Conservation (phyloP, 495 filamentous ascomycete species). For the Diplogelasinospora grovesii region DNA sequence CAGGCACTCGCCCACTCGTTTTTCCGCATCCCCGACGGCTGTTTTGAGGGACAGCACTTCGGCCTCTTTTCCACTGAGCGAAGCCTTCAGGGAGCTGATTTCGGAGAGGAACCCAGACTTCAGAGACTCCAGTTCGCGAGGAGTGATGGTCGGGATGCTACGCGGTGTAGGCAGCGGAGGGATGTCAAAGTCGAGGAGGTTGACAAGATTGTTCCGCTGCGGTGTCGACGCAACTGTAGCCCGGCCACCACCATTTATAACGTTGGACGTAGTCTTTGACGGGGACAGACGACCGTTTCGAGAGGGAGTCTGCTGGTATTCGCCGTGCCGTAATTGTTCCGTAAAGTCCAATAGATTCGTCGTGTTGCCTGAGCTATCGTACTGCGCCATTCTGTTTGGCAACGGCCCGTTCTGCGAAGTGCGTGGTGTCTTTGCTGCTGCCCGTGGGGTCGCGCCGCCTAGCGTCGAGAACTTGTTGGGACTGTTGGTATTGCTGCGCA, state of each 20-base stretch:
- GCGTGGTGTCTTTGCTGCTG: conserved; percentile 54
- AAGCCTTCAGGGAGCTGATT: conserved; percentile 82
- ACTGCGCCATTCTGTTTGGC: conserved; percentile 23
- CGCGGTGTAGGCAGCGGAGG: conserved; percentile 84
- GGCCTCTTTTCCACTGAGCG: conserved; percentile 82
- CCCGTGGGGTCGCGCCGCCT: conserved; percentile 21
- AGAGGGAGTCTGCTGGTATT: conserved; percentile 27
- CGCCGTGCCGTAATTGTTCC: conserved; percentile 56
- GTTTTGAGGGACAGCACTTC: conserved; percentile 78
- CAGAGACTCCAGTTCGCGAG: conserved; percentile 83
- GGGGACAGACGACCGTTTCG: conserved; percentile 20
- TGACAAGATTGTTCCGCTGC: conserved; percentile 34
- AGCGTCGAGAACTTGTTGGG: conserved; percentile 37
- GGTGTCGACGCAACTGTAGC: conserved; percentile 26
- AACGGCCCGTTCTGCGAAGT: conserved; percentile 18
- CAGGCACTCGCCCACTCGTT: conserved; percentile 77
- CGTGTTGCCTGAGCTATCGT: conserved; percentile 43
- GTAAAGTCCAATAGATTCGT: conserved; percentile 87
- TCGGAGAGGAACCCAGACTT: conserved; percentile 86
- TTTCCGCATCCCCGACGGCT: conserved; percentile 81
- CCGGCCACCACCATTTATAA: no score
- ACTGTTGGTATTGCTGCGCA: conserved; percentile 52
- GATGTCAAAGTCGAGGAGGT: conserved; percentile 89
- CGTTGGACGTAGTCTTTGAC: conserved; percentile 16
- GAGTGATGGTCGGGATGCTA: conserved; percentile 83